These are phyloP conservation scores for Phyllosticta ampelicida DNA, from an alignment of 2,329 filamentous ascomycete genomes.

Conservation along the genomic window DNA sequence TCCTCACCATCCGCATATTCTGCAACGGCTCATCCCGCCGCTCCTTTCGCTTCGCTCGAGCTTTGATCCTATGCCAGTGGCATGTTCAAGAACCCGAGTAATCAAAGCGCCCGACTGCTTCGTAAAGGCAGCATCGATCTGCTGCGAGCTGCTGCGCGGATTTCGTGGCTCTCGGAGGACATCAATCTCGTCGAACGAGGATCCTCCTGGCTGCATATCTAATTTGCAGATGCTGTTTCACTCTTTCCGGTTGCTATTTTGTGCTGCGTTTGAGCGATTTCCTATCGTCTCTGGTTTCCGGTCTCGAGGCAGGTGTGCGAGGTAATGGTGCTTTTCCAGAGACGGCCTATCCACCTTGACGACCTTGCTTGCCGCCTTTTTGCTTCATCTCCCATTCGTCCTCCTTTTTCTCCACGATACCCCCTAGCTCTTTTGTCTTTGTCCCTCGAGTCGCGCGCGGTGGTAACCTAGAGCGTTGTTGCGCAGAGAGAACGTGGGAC, in stretches of 20 bases:
- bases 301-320: neutral
- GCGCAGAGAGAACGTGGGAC: neutral
- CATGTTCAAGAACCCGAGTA: slow-evolving; percentile 3
- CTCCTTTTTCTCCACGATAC: neutral
- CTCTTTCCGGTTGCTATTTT: neutral
- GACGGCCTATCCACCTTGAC: neutral
- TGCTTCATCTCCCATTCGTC: neutral
- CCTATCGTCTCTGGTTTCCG: neutral
- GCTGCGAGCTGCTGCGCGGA: neutral
- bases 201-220: neutral
- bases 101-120: slow-evolving; percentile 2
- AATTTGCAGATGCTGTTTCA: neutral
- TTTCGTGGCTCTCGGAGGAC: neutral
- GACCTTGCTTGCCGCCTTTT: neutral
- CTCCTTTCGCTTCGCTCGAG: neutral
- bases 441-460: neutral
- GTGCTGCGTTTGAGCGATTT: slow-evolving; percentile 11
- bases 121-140: neutral
- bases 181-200: neutral
- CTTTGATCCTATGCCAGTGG: neutral
- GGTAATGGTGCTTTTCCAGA: slow-evolving; percentile 5
- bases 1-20: neutral
- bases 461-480: neutral
- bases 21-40: slow-evolving; percentile 9
- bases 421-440: neutral